Evolutionary conservation across 805 yeast genomes (phyloP).

Genomic region (Lachancea fermentati): DNA sequence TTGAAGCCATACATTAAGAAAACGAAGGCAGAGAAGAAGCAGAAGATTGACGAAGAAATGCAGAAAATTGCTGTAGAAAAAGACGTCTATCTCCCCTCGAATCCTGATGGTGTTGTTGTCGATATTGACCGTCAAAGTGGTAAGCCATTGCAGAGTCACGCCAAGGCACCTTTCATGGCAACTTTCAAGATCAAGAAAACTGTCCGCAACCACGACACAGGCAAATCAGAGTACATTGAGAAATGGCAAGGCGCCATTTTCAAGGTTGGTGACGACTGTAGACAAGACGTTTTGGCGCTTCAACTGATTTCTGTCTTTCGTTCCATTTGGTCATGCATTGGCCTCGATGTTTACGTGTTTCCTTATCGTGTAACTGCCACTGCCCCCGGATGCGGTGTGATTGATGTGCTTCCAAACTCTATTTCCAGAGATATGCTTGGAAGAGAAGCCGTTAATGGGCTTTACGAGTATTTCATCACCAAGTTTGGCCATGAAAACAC

Average conservation of each 20-base stretch:
- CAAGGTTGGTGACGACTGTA: constrained; percentile 98
- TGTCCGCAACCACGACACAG: constrained; percentile 36
- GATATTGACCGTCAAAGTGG: constrained; percentile 92
- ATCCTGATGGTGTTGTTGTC: constrained; percentile 91
- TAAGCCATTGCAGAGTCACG: constrained; percentile 93
- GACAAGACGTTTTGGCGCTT: constrained; percentile 92
- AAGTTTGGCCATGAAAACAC: constrained; percentile 95
- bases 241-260: constrained; percentile 94
- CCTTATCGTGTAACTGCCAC: constrained; percentile 97
- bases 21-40: constrained; percentile 92
- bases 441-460: constrained; percentile 95
- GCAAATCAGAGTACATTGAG: constrained; percentile 44
- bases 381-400: constrained; percentile 98
- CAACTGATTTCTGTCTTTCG: constrained; percentile 90
- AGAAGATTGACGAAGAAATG: constrained; percentile 96
- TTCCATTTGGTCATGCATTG: constrained; percentile 81
- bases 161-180: constrained; percentile 98
- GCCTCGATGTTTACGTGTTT: constrained; percentile 84
- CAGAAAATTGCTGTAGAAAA: constrained; percentile 61
- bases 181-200: constrained; percentile 76
- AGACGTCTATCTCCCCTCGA: constrained; percentile 90
- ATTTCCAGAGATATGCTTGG: constrained; percentile 97
- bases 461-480: constrained; percentile 84
- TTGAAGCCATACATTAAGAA: constrained; percentile 91
- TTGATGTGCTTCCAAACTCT: constrained; percentile 94